phyloP scores from a whole-genome alignment of 2,329 filamentous ascomycete genomes.

The Colletotrichum sp. region DNA sequence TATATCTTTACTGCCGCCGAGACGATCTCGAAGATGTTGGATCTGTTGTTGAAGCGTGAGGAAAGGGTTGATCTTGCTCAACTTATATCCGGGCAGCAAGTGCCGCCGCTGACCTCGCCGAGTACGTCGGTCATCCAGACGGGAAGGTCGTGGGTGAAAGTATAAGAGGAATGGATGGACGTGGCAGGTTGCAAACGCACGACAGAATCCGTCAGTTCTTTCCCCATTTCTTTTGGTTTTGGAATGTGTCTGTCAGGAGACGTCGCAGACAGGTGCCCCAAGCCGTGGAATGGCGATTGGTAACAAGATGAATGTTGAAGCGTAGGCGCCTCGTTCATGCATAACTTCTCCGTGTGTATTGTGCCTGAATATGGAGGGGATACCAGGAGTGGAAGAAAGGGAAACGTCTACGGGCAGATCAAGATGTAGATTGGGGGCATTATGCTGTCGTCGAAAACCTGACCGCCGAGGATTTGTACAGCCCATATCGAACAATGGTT shows the following conservation, averaged over 20 bases:
- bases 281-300: not conserved
- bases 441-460: not conserved
- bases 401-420: not conserved
- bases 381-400: not conserved
- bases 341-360: not conserved
- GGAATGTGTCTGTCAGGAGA: not conserved
- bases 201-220: not conserved
- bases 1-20: too few species aligned
- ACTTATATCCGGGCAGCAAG: not conserved
- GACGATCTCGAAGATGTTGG: too few species aligned
- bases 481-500: too few species aligned
- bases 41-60: too few species aligned
- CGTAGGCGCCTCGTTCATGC: rapidly evolving
- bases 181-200: not conserved
- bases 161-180: not conserved
- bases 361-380: not conserved
- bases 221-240: not conserved
- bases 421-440: not conserved
- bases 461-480: too few species aligned
- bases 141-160: not conserved
- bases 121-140: not conserved
- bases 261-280: not conserved
- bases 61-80: not conserved
- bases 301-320: not conserved
- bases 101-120: rapidly evolving